Percentiles rank a stretch among this genome's conserved stretches.
These are phyloP conservation scores for Protostelium mycophagum DNA, from an alignment of 78 protist genomes.

Conservation along the genomic window DNA sequence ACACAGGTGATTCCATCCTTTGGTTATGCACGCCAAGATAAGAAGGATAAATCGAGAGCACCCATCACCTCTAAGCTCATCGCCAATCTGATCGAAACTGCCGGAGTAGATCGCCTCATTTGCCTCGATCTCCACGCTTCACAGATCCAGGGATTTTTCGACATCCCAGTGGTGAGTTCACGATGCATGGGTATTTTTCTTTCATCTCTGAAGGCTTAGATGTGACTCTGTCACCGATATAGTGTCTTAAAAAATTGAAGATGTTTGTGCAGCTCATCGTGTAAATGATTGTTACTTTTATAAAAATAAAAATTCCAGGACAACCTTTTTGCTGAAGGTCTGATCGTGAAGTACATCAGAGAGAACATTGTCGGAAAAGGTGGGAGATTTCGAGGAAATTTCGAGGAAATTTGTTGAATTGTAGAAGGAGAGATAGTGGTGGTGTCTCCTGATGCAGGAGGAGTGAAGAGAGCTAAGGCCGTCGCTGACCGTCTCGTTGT, in stretches of 20 bases:
- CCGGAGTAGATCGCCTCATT: constrained; percentile 86
- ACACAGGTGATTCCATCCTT: constrained; percentile 68
- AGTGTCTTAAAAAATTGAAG: too few species aligned
- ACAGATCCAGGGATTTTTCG: constrained; percentile 73
- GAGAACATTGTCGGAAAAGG: constrained; percentile 34
- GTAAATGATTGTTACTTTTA: too few species aligned
- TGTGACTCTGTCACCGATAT: too few species aligned
- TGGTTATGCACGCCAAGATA: constrained; percentile 77
- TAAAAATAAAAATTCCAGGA: constrained; percentile 73
- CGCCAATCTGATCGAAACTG: constrained; percentile 76
- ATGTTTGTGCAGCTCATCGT: too few species aligned
- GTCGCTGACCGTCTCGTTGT: constrained; percentile 70
- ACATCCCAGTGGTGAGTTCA: constrained; percentile 75
- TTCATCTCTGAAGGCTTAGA: too few species aligned
- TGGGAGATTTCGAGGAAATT: background rate
- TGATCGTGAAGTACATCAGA: constrained; percentile 61
- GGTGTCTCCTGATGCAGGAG: constrained; percentile 88
- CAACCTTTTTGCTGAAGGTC: constrained; percentile 76
- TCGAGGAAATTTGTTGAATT: too few species aligned
- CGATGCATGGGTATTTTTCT: constrained; percentile 27
- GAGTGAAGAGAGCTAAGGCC: constrained; percentile 74
- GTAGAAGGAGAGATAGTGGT: constrained; percentile 61
- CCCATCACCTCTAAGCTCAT: constrained; percentile 84
- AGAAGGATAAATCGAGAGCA: constrained; percentile 68
- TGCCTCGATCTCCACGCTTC: constrained; percentile 80